Conservation (phyloP, 73 alveolate genomes). For the Tetrahymena thermophila region DNA sequence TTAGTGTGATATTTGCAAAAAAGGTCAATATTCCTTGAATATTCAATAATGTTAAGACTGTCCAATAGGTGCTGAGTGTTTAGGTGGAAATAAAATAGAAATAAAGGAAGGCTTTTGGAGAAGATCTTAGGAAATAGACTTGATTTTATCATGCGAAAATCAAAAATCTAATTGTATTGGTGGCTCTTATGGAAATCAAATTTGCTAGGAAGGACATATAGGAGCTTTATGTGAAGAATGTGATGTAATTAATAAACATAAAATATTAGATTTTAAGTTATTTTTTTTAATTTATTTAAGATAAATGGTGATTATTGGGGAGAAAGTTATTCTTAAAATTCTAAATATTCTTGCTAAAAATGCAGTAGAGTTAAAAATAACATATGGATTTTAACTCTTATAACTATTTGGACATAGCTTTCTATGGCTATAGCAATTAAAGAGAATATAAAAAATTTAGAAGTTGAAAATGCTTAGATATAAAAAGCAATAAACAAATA, state of each 20-base stretch:
- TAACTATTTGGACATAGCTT: slow-evolving; percentile 11
- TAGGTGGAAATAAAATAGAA: slow-evolving; percentile 21
- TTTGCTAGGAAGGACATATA: slow-evolving; percentile 18
- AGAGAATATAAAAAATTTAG: neutral
- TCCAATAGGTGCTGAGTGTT: slow-evolving; percentile 31
- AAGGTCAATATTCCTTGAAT: slow-evolving; percentile 1
- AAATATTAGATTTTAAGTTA: neutral
- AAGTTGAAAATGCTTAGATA: neutral
- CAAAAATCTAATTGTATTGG: slow-evolving; percentile 11
- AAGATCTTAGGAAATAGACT: slow-evolving; percentile 14
- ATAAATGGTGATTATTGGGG: neutral
- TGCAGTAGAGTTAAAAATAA: neutral
- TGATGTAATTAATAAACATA: neutral
- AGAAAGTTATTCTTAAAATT: neutral
- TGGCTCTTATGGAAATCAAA: slow-evolving; percentile 10
- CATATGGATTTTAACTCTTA: neutral
- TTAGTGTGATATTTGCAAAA: slow-evolving; percentile 10
- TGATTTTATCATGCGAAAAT: slow-evolving; percentile 8
- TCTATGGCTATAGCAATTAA: slow-evolving; percentile 4
- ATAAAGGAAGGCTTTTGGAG: slow-evolving; percentile 56
- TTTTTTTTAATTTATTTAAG: neutral
- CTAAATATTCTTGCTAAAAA: neutral
- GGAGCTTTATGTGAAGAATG: slow-evolving; percentile 38
- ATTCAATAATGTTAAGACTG: slow-evolving; percentile 4
- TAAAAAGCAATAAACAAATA: neutral